Base-by-base conservation (phyloP, 169 alveolate genomes). In the Eimeria acervulina region DNA sequence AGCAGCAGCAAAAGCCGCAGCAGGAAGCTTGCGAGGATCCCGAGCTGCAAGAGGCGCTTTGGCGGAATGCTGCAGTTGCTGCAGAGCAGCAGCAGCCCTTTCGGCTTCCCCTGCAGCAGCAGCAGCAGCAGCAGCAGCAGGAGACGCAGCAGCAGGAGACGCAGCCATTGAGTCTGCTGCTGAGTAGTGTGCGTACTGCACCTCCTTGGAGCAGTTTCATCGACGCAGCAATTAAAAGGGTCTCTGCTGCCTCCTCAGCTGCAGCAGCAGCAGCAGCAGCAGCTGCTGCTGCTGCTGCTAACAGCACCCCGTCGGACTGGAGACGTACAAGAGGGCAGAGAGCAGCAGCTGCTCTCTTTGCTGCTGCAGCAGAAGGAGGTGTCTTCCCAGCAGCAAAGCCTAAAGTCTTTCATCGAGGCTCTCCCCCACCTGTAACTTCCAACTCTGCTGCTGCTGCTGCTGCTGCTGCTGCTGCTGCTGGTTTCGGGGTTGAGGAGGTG, bases 231-330 rank as follows among this genome's bases (percentile, higher is more conserved):
- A 42, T 76, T 17, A 76, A 76, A 44, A 23, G 87, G 52, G 87
- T 76, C 19, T 76, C 87, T 15, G 87, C 52, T 76, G 87, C 87
- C 44, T 76, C 87, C 23, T 76, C 87, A 8, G 87, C 87, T 12
- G 87, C 87, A 76, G 87, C 87, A 76, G 87, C 87, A 36, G 87
- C 87, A 36, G 87, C 87, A 33, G 87, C 87, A 33, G 87, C 87
- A 10, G 87, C 87, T 38, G 87, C 87, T 38, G 87, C 87, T 38
- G 87, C 87, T 6, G 87, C 87, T 19, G 87, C 87, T 15, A 76
- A 36, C 87, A 76, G 87, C 87, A 38, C 33, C 17, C 33, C 87
- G n/a, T 36, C 63, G n/a, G 87, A 76, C 59, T 76, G 87, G 87
- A 31, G 52, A 23, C 87, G 87, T 15, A 76, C 87, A 61, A 36